phyloP scores from a whole-genome alignment of 1,139 yeast species.

The Candida buenavistaensis region DNA sequence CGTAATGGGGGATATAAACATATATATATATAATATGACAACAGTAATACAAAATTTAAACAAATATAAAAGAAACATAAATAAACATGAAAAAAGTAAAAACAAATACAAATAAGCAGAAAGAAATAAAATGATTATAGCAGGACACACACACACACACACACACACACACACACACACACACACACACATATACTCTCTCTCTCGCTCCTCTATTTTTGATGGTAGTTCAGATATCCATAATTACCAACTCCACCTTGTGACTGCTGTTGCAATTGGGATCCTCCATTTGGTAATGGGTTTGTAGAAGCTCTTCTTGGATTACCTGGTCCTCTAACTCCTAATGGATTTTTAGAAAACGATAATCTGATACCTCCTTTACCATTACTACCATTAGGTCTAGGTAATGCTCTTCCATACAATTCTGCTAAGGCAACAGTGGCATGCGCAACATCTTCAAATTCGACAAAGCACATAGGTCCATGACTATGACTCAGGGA shows the following conservation, averaged over 20 bases:
- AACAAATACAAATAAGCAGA: neutral
- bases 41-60: constrained; percentile 6
- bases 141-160: constrained; percentile 1
- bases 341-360: constrained; percentile 93
- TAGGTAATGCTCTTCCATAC: constrained; percentile 80
- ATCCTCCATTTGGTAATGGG: constrained; percentile 21
- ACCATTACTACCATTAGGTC: constrained; percentile 61
- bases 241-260: constrained; percentile 31
- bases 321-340: constrained; percentile 77
- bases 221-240: constrained; percentile 37
- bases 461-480: constrained; percentile 99
- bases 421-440: constrained; percentile 91
- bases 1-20: neutral
- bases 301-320: constrained; percentile 45
- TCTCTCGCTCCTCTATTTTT: constrained; percentile 20
- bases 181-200: too few species aligned
- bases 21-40: constrained; percentile 3
- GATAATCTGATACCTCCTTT: constrained; percentile 93
- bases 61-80: constrained; percentile 7
- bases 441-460: constrained; percentile 93
- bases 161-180: constrained; percentile 5
- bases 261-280: constrained; percentile 3
- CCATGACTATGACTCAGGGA: constrained; percentile 64
- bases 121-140: constrained; percentile 3
- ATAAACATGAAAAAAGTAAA: neutral